Evolutionary conservation across 139 green algal species (phyloP).

Genomic region (Tetradesmus obliquus): DNA sequence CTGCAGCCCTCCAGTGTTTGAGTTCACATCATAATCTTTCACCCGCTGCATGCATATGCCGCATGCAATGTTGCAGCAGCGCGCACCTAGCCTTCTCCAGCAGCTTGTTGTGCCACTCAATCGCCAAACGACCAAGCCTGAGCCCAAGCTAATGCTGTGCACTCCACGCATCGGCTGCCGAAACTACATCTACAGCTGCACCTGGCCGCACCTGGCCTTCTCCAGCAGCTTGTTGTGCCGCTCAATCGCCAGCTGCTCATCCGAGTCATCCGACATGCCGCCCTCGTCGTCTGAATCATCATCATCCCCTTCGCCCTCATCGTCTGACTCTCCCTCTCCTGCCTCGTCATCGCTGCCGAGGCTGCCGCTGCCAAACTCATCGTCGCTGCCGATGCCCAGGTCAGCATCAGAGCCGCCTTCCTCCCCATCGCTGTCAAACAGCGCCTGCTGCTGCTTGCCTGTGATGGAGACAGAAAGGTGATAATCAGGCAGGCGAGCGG

Average conservation of each 20-base stretch:
- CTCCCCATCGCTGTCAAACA: conserved; percentile 47
- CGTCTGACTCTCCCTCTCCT: conserved; percentile 28
- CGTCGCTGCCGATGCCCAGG: conserved; percentile 54
- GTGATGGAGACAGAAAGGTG: background rate
- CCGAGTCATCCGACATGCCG: conserved; percentile 54
- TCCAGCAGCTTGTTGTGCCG: conserved; percentile 64
- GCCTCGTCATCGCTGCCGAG: background rate
- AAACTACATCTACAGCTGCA: background rate
- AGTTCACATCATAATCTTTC: too few species aligned
- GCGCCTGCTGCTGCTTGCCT: conserved; percentile 19
- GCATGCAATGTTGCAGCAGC: too few species aligned
- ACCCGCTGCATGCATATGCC: too few species aligned
- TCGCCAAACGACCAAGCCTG: background rate
- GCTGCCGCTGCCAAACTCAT: conserved; percentile 50
- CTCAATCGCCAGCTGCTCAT: conserved; percentile 72
- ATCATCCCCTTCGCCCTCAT: conserved; percentile 50
- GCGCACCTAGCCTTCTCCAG: conserved; percentile 13
- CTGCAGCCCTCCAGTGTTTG: too few species aligned
- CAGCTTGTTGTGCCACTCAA: conserved; percentile 19
- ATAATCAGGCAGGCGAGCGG: background rate
- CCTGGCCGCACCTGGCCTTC: conserved; percentile 52
- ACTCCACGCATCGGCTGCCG: background rate
- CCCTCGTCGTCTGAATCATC: conserved; percentile 47
- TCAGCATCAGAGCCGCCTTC: conserved; percentile 54
- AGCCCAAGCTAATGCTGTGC: background rate